Base-by-base conservation (phyloP, 2,329 filamentous ascomycete species). In the Clarireedia paspali region DNA sequence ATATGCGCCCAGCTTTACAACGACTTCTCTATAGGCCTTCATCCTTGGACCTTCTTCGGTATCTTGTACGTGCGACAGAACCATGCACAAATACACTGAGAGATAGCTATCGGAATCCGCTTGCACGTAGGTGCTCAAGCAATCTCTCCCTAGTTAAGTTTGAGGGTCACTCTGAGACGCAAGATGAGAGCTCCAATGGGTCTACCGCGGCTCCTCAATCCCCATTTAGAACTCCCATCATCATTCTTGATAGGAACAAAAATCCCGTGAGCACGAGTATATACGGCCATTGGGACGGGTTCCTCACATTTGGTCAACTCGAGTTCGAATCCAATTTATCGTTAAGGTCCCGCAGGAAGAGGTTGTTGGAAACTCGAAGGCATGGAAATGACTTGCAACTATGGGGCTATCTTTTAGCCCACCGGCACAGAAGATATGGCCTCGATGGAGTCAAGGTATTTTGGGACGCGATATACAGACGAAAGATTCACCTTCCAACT, bases 401-500 rank as follows among this genome's bases (percentile, higher is more conserved):
- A 26, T 78, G 75, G 74, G 67, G 70, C 1, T 63, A 69, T 44
- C 63, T 73, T 10, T 63, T 79, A 17, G 68, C 72, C 24, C 71
- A 70, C 44, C 65, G 70, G 48, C 68, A 73, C 47, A 68, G 75
- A 45, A 57, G 73, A 15, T 63, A 76, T 59, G 74, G 76, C 0
- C 48, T 62, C 20, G 53, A 63, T 20, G 77, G 77, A 10, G 68
- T 76, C 5, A 47, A 62, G n/a, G 66, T 70, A 6, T 69, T 77
- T 5, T 80, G 75, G 74, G 59, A 69, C 34, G 71, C 67, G 46
- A 70, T 73, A 66, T 66, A 62, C 10, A 50, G 61, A 12, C 66
- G 70, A 24, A 62, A 66, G 2, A 63, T 77, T 24, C 62, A 68
- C 23, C 59, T 80, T 10, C 76, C 76, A 14, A 68, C 63, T 2